Evolutionary conservation across 2,329 filamentous ascomycete genomes (phyloP), one percentile per base, ranked within the genome.

Genomic region (Emmonsia crescens): DNA sequence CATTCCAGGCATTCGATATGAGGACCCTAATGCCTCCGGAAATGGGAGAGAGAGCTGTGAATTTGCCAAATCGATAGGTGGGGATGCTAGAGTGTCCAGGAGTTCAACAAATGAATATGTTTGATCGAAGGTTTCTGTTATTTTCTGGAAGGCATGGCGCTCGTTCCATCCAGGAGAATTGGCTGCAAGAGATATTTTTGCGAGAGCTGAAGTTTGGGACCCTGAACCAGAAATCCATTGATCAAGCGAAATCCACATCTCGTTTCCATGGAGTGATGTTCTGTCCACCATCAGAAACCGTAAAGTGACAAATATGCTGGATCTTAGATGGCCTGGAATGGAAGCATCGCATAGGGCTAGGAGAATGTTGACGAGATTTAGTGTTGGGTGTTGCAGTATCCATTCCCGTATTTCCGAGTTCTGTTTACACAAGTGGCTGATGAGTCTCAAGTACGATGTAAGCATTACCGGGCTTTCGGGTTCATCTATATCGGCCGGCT

Each of bases 401-500:
- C 88, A 96, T 40, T 83, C 77, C 57, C 93, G 83, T 1, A 91
- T 88, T 24, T 80, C 78, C 62, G 83, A 79, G 69, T 90, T 96
- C 70, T 93, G 85, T 27, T 83, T 81, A 64, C 88, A 87, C 10
- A 99, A 79, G 73, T 95, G 91, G 3, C 90, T 85, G 68, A 96
- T 89, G 5, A 99, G 82, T 36, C 93, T 86, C 59, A 99, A 80
- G 72, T 97, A 97, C 68, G 91, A 93, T 71, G 96, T 91, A 33
- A 99, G 81, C 90, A 99, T 96, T 76, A 96, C 89, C n/a, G 88
- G 87, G 48, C 90, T 95, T 73, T 99, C 95, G 3, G 91, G 89
- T 71, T 96, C 93, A 33, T 96, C 91, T 63, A 90, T 85, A 63
- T 88, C 82, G 52, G 88, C 86, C 21, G 79, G 79, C 51, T 83